Percentiles rank a stretch among this genome's conserved stretches.
Evolutionary conservation across 2,329 filamentous ascomycete genomes (phyloP).

Genomic region (Fusarium nematophilum): DNA sequence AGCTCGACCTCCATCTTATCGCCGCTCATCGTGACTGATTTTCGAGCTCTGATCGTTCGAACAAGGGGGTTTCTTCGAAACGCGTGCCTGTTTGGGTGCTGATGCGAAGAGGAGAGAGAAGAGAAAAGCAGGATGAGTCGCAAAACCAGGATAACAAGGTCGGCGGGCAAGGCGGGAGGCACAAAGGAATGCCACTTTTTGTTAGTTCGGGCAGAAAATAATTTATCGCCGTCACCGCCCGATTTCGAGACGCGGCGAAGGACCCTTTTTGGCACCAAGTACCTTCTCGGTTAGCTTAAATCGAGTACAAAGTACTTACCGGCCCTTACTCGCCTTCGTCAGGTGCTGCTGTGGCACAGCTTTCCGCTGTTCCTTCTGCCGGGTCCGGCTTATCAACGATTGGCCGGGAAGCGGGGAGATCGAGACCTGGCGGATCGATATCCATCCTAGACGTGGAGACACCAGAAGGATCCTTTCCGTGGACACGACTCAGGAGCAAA

Average conservation of each 20-base stretch:
- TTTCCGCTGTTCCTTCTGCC: background rate
- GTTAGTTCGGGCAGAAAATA: constrained; percentile 45
- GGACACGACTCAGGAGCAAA: no score
- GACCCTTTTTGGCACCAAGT: constrained; percentile 30
- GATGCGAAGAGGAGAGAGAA: constrained; percentile 6
- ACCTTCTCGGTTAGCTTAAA: constrained; percentile 18
- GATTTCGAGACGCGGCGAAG: constrained; percentile 32
- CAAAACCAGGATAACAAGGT: constrained; percentile 26
- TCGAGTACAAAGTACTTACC: background rate
- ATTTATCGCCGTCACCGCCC: constrained; percentile 47
- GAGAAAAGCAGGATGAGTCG: constrained; percentile 28
- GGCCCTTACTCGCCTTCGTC: background rate
- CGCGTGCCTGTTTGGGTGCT: constrained; percentile 4
- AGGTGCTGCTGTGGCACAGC: background rate
- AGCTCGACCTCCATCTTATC: constrained; percentile 69
- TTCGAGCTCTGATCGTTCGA: constrained; percentile 6
- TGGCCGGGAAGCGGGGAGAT: constrained; percentile 1
- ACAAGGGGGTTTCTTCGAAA: background rate
- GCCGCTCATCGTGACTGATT: constrained; percentile 55
- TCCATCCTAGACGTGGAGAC: background rate
- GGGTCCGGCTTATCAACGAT: background rate
- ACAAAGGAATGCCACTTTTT: constrained; percentile 41
- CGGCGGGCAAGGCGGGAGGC: constrained; percentile 24
- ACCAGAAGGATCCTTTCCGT: background rate
- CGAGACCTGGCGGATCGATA: constrained; percentile 2